Percentiles rank a stretch among this genome's conserved stretches.
These are phyloP conservation scores for Coemansia sp. DNA, from an alignment of 192 early-diverging fungal genomes.

Conservation along the genomic window DNA sequence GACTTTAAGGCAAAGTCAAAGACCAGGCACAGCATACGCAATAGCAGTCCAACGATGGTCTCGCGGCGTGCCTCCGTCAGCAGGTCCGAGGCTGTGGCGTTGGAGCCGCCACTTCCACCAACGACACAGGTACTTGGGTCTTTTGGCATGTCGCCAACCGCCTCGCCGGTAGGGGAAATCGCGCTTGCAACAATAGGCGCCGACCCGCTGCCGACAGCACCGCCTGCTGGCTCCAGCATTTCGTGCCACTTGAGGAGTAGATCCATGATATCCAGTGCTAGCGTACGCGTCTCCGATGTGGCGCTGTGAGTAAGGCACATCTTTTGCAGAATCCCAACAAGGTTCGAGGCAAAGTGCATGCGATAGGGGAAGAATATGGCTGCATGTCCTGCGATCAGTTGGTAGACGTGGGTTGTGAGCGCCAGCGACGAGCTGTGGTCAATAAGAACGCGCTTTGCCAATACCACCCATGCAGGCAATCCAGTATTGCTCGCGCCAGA, in stretches of 20 bases:
- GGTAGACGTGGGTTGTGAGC: conserved; percentile 89
- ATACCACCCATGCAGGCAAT: conserved; percentile 82
- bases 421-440: conserved; percentile 92
- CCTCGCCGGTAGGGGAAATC: neutral
- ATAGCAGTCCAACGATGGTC: conserved; percentile 46
- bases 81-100: conserved; percentile 7
- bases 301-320: conserved; percentile 84
- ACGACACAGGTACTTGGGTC: neutral
- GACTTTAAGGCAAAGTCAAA: conserved; percentile 51
- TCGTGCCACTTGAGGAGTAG: conserved; percentile 91
- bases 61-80: conserved; percentile 44
- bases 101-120: neutral
- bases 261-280: conserved; percentile 89
- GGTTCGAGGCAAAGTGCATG: conserved; percentile 86
- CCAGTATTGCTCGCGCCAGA: conserved; percentile 10
- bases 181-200: neutral
- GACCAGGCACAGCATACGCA: conserved; percentile 51
- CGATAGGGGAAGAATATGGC: conserved; percentile 88
- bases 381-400: conserved; percentile 83
- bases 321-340: conserved; percentile 81
- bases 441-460: conserved; percentile 83
- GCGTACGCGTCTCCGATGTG: conserved; percentile 76
- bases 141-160: neutral
- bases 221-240: conserved; percentile 52
- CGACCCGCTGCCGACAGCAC: neutral